Evolutionary conservation across 1,139 yeast species (phyloP), one percentile per base, ranked within the genome.

Genomic region (Hyphopichia pseudoburtonii): DNA sequence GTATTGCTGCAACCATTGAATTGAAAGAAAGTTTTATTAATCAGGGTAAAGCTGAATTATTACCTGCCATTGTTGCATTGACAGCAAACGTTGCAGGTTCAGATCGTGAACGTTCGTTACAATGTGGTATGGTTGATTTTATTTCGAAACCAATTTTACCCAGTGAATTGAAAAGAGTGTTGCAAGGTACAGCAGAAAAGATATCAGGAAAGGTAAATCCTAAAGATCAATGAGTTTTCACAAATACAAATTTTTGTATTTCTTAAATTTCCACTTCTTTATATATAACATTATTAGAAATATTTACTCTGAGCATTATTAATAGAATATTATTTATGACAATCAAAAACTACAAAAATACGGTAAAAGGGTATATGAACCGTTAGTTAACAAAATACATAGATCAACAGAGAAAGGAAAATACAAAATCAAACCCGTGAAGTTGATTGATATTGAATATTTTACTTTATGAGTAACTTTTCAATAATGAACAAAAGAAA

Each of bases 1-100:
- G 79, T 1, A 70, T 73, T 29, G 70, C 73, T 7, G 70, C 78
- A 1, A 70, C 78, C 1, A 52, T 57, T 16, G 72, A 66, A 36
- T 50, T 66, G 29, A 49, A 45, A 27, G 55, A 59, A 37, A 43
- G 50, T 23, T 61, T 58, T 34, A 38, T 34, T 3, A 37, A 42
- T 1, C 56, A 57, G 36, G 58, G 60, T 7, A 51, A 50, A 21
- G 57, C 45, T 26, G 40, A 47, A 5, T 65, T 60, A 44, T 49
- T 70, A 22, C 74, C 78, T 19, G 64, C 68, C 8, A 62, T 74
- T 3, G 70, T 77, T 16, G 81, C 82, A 10, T 55, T 76, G 45
- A 76, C 82, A 0, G 82, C 82, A 4, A 76, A 76, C 46, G 82
- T 77, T 11, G 80, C 78, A 3, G 75, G 77, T 3, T 81, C 77